Evolutionary conservation across 345 rosid genomes (phyloP).

Genomic region (Populus ilicifolia): DNA sequence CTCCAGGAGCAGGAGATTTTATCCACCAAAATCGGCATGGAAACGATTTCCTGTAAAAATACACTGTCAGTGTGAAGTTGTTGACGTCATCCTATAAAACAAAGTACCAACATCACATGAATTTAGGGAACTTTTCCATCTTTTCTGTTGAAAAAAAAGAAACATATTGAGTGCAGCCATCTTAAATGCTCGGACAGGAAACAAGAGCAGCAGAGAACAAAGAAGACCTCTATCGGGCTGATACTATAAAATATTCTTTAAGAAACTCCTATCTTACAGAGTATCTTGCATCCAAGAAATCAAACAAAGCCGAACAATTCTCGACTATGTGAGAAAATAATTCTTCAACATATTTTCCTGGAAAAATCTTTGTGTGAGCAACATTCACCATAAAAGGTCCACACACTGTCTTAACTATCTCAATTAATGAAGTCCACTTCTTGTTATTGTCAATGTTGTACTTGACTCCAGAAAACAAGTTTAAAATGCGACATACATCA

Average conservation of each 20-base stretch:
- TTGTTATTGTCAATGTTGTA: not conserved
- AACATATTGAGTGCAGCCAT: not conserved
- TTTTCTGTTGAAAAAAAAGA: too few relatives aligned
- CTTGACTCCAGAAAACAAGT: not conserved
- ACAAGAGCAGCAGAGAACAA: not conserved
- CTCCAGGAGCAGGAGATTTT: conserved; percentile 15
- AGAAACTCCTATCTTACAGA: not conserved
- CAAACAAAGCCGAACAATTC: not conserved
- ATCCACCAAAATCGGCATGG: conserved; percentile 21
- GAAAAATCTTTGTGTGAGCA: not conserved
- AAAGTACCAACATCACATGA: not conserved
- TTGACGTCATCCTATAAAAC: not conserved
- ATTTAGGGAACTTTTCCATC: not conserved
- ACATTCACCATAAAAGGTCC: not conserved
- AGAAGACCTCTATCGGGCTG: not conserved
- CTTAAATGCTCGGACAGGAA: not conserved
- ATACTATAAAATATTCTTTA: not conserved
- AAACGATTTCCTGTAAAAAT: conserved; percentile 26
- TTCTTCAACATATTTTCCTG: not conserved
- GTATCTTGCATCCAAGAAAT: not conserved
- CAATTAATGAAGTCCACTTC: not conserved
- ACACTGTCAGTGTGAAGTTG: not conserved
- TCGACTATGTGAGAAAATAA: not conserved
- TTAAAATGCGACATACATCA: not conserved
- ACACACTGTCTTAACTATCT: not conserved